Conservation (phyloP, 257 asterid genomes). For the Penstemon davidsonii region DNA sequence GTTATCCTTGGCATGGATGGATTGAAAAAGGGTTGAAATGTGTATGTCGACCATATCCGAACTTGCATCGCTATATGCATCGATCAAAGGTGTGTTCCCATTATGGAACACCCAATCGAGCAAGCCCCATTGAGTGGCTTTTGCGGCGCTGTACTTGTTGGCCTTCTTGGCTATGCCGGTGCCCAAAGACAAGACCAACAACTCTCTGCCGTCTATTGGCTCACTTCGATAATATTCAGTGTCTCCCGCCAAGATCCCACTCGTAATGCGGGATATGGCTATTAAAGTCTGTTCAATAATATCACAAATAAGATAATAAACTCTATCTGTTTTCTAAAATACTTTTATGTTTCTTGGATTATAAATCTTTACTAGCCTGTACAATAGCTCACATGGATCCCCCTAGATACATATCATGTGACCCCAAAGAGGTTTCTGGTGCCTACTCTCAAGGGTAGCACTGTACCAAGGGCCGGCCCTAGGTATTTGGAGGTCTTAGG, state of each 20-base stretch:
- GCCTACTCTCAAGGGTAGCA: no score
- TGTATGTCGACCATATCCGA: slow-evolving; percentile 54
- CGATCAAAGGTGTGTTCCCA: slow-evolving; percentile 41
- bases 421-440: no score
- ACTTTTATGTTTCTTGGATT: no score
- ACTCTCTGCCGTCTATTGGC: background rate
- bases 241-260: background rate
- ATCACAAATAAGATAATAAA: no score
- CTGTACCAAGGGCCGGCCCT: no score
- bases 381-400: no score
- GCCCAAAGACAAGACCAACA: slow-evolving; percentile 1
- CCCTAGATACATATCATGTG: no score
- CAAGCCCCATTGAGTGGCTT: slow-evolving; percentile 42
- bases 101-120: slow-evolving; percentile 38
- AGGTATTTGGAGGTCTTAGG: no score
- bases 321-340: no score
- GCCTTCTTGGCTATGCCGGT: slow-evolving; percentile 27
- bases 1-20: slow-evolving; percentile 32
- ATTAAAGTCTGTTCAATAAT: background rate
- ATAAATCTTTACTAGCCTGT: no score
- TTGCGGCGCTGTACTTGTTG: slow-evolving; percentile 31
- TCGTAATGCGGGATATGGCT: background rate
- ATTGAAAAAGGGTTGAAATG: slow-evolving; percentile 39
- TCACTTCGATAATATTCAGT: background rate
- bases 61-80: slow-evolving; percentile 42